Base-by-base conservation (phyloP, 2,329 filamentous ascomycete genomes). In the Harringtonia lauricola region DNA sequence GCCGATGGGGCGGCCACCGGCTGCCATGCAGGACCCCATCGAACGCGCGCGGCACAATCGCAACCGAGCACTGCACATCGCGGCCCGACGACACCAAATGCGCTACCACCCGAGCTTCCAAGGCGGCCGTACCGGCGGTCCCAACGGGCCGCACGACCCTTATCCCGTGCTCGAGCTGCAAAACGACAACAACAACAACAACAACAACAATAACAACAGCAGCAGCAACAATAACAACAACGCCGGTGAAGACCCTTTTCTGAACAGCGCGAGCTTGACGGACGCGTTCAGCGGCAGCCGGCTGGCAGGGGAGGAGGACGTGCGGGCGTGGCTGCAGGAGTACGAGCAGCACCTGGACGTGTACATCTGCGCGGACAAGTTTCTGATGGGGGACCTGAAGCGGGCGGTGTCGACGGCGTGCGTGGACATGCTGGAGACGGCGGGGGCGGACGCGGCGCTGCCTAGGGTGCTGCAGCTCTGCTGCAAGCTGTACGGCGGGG, bases 361-460 rank as follows among this genome's bases (percentile, higher is more conserved):
- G 13, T 72, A 72, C 55, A 65, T 71, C 41, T 65, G 66, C 42
- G 68, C 68, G 8, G 61, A 70, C 49, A 64, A 65, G 41, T 71
- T 64, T 52, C 58, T 71, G 42, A 64, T 72, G 52, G 61, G 65
- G 22, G 63, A 63, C 39, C 66, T 72, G 54, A 66, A 68, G 51
- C 47, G 45, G 5, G 62, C 59, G 36, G 60, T 72, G 31, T 59
- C 65, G 40, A 59, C 63, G 4, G 61, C 55, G 26, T 61, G 62
- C 44, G 59, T 72, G 48, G 66, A 71, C 52, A 66, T 68, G 61
- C 60, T 70, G 14, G 64, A 68, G 51, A 59, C 59, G 8, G 63
- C 67, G 1, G 62, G 65, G 2, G 52, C 61, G 7, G 64, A 67
- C 41, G 65, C 63, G 2, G 64, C 66, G 26, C 57, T 61, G 33